Evolutionary conservation across 129 eudicot species (phyloP).

Genomic region (Solidago caesia): DNA sequence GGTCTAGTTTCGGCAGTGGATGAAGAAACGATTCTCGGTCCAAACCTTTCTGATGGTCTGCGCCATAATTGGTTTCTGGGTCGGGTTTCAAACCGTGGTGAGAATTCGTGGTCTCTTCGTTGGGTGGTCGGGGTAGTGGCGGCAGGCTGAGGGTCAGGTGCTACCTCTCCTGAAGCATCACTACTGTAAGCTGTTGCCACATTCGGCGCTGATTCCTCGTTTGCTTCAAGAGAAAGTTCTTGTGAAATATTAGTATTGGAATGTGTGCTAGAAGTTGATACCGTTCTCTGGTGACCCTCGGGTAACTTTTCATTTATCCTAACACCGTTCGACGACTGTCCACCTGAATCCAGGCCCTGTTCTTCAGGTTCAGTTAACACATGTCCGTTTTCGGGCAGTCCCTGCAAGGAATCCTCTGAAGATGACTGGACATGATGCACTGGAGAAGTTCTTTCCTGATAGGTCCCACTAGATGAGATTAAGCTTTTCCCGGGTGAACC

Average conservation of each 20-base stretch:
- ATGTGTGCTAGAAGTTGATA: conserved; percentile 53
- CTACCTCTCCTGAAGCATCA: conserved; percentile 67
- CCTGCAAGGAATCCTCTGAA: conserved; percentile 67
- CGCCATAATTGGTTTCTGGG: conserved; percentile 61
- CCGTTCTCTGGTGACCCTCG: conserved; percentile 52
- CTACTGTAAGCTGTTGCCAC: conserved; percentile 39
- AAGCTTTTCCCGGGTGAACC: conserved; percentile 47
- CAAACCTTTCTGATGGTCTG: conserved; percentile 59
- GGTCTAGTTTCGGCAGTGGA: conserved; percentile 57
- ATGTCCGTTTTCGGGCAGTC: conserved; percentile 40
- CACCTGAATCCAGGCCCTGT: conserved; percentile 37
- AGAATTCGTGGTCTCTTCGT: conserved; percentile 56
- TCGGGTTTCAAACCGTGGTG: conserved; percentile 54
- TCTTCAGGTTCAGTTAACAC: conserved; percentile 46
- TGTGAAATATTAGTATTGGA: conserved; percentile 52
- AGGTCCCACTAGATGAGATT: conserved; percentile 47
- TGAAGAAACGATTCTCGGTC: conserved; percentile 55
- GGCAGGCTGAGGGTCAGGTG: conserved; percentile 48
- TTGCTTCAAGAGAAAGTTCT: conserved; percentile 47
- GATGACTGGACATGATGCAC: conserved; percentile 62
- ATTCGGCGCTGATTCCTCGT: conserved; percentile 40
- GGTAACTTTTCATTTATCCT: conserved; percentile 38
- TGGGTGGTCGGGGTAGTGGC: conserved; percentile 34
- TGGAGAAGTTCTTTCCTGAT: conserved; percentile 47
- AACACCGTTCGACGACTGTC: conserved; percentile 25